These are phyloP conservation scores for Wickerhamomyces ciferrii DNA, from an alignment of 805 yeast genomes.

Conservation along the genomic window DNA sequence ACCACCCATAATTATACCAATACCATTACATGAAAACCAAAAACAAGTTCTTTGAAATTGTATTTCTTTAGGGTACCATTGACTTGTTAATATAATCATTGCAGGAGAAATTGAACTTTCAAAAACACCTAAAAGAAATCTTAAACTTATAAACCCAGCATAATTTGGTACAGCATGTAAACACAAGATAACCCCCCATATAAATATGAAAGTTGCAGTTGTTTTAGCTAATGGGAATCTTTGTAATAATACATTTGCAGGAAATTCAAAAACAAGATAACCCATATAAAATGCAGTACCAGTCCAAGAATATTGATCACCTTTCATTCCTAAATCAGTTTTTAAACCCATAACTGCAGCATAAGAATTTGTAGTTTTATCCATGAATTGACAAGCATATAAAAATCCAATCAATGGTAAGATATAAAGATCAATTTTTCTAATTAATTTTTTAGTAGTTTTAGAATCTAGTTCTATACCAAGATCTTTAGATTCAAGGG, in stretches of 20 bases:
- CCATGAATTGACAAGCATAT: conserved; percentile 35
- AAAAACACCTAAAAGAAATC: conserved; percentile 44
- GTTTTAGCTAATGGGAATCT: conserved; percentile 43
- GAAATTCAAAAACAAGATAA: conserved; percentile 43
- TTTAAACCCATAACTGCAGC: conserved; percentile 40
- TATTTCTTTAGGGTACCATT: conserved; percentile 20
- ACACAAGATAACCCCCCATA: conserved; percentile 45
- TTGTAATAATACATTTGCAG: conserved; percentile 39
- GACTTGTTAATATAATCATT: conserved; percentile 13
- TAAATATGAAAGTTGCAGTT: conserved; percentile 28
- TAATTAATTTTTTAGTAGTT: conserved; percentile 18
- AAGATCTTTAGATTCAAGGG: conserved; percentile 5
- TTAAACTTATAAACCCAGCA: conserved; percentile 37
- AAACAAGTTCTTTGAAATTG: conserved; percentile 25
- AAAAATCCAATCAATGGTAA: conserved; percentile 32
- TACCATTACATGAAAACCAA: conserved; percentile 27
- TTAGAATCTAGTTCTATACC: conserved; percentile 1
- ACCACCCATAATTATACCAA: conserved; percentile 36
- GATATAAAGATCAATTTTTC: conserved; percentile 33
- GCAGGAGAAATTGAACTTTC: conserved; percentile 35
- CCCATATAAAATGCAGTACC: conserved; percentile 51
- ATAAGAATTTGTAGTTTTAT: conserved; percentile 33
- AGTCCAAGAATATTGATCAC: conserved; percentile 37
- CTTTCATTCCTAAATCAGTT: conserved; percentile 34
- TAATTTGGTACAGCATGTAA: conserved; percentile 38